Evolutionary conservation across 108 stramenopile genomes (phyloP).

Genomic region (Nannochloropsis oceanica): DNA sequence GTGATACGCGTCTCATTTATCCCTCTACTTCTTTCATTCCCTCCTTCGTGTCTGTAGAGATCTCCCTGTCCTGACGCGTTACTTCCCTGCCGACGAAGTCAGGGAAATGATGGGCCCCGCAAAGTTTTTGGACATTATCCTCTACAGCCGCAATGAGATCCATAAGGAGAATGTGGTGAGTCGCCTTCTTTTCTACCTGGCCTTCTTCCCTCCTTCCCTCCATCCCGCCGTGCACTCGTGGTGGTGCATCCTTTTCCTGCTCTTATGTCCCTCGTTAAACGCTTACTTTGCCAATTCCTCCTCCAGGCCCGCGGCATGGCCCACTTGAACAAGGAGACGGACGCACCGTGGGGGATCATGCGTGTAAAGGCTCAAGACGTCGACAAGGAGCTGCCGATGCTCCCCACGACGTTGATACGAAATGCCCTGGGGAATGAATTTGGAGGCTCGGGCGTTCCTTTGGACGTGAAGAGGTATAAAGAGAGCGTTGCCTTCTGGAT

Average conservation of each 20-base stretch:
- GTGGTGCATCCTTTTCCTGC: conserved; percentile 19
- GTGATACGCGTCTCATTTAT: no score
- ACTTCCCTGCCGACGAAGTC: conserved; percentile 9
- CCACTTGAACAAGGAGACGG: neutral
- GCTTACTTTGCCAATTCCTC: neutral
- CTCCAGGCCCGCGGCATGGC: neutral
- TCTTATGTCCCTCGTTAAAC: conserved; percentile 36
- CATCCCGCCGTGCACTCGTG: neutral
- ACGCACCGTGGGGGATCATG: conserved; percentile 86
- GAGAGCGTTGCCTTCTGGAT: conserved; percentile 29
- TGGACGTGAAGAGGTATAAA: conserved; percentile 6
- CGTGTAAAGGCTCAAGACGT: conserved; percentile 89
- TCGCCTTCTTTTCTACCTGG: neutral
- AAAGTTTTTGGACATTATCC: conserved; percentile 37
- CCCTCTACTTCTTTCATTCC: no score
- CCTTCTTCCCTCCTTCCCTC: neutral
- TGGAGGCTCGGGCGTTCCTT: conserved; percentile 33
- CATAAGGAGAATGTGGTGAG: conserved; percentile 31
- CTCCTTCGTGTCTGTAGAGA: conserved; percentile 1
- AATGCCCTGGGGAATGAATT: conserved; percentile 86
- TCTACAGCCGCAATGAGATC: conserved; percentile 45
- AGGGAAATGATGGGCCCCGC: conserved; percentile 7
- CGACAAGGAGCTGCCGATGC: conserved; percentile 84
- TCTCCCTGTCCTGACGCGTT: conserved; percentile 28
- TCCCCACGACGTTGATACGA: conserved; percentile 90